Percentiles rank a stretch among this genome's conserved stretches.
Evolutionary conservation across 2,329 filamentous ascomycete genomes (phyloP).

Genomic region (Hymenoscyphus linearis): DNA sequence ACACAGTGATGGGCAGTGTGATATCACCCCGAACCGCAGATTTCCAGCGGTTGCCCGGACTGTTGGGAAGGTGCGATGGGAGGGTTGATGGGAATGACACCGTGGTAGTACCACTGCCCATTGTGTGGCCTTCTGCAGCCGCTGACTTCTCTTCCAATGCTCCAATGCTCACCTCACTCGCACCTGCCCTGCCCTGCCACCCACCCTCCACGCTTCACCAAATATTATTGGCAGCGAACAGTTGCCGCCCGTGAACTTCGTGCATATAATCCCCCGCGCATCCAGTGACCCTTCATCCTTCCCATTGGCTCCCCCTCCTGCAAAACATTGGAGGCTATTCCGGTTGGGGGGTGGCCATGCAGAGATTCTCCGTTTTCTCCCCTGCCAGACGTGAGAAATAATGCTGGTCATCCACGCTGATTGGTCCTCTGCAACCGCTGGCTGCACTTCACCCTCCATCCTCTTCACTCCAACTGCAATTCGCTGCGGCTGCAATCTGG

Average conservation of each 20-base stretch:
- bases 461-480: not conserved
- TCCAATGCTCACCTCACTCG: not conserved
- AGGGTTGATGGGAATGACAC: not conserved
- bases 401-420: not conserved
- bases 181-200: not conserved
- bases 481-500: not conserved
- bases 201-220: not conserved
- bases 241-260: not conserved
- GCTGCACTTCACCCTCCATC: conserved; percentile 1
- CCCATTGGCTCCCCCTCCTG: not conserved
- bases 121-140: not conserved
- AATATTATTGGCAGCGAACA: not conserved
- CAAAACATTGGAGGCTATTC: conserved; percentile 2
- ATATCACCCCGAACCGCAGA: not conserved
- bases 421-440: conserved; percentile 6
- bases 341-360: not conserved
- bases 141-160: not conserved
- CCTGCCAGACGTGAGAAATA: not conserved
- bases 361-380: not conserved
- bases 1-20: not conserved
- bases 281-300: not conserved
- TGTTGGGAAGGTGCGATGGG: not conserved
- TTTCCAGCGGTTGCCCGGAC: not conserved
- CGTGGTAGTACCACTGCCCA: too few species aligned
- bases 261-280: not conserved